Evolutionary conservation across 2,329 filamentous ascomycete species (phyloP), one percentile per base, ranked within the genome.

Genomic region (Fusarium equiseti): DNA sequence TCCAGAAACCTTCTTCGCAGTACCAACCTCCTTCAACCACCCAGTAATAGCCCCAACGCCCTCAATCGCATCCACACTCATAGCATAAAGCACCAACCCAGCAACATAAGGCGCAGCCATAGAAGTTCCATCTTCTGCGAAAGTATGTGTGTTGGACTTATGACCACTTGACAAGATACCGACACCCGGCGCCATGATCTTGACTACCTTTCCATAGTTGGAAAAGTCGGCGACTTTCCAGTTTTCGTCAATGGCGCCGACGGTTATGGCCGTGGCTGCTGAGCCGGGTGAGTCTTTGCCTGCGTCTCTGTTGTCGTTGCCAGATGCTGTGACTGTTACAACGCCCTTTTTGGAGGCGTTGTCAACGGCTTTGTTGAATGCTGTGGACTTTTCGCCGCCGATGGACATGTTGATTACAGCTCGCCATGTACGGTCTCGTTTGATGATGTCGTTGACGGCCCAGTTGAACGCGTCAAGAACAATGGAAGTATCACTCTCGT

Each of bases 81-180:
- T 66, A 1, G 49, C 62, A 5, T 88, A 88, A 3, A 83, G 79
- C 5, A 82, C 85, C 1, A 89, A 71, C 1, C 87, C 87, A n/a
- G 83, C 81, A 55, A 88, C 80, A 62, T 87, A 84, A 5, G 86
- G 87, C 11, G 81, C 77, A 12, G 86, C 83, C 84, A 87, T 87
- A 0, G 83, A 86, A 4, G 87, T 89, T 24, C 87, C 62, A 3
- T 79, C 82, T 52, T 84, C 78, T 3, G 69, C 77, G 27, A 42
- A 43, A 1, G 77, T 75, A 31, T 68, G 79, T 16, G 83, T 63
- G 55, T 77, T 79, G 50, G 76, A 86, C 5, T 49, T 57, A 9
- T 59, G 48, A 0, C 56, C 63, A 0, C 84, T 71, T 5, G 83
- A 86, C 1, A 82, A 12, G 29, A 86, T 75, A 18, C 60, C 66